Base-by-base conservation (phyloP, 768 basidiomycete genomes). In the Russula dissimulans region DNA sequence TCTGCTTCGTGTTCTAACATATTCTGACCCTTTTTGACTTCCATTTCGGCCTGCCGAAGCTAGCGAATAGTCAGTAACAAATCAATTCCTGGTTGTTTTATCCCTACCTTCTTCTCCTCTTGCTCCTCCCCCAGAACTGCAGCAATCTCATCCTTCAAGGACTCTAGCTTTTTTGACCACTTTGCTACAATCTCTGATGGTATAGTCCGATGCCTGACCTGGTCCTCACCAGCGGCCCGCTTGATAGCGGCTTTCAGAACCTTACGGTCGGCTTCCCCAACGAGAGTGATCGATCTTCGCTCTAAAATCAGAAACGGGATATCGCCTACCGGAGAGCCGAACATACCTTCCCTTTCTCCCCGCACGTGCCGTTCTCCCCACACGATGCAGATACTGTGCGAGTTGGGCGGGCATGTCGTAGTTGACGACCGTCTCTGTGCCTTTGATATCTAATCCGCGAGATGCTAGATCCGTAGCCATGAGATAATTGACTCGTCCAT, bases 401-500 rank as follows among this genome's bases (percentile, higher is more conserved):
- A 97, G 76, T 68, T 94, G 89, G 18, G 83, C 81, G 10, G 97
- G 97, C 95, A 98, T 97, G 71, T 99, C 97, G 70, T 95, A 98
- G 73, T 99, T 99, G 71, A 99, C 94, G 63, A 99, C 92, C 3
- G 93, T 94, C 69, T 98, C 91, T 29, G 97, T 86, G 15, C 95
- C 95, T 70, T 95, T 95, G 77, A 99, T 97, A 74, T 98, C 95
- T 32, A 99, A 79, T 72, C 97, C 91, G 61, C 94, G 85, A 57
- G 94, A 90, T 36, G 97, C 97, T 39, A 99, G 76, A 71, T 98
- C 97, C 0, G 97, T 99, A 3, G 95, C 95, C 80, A 99, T 88
- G 9, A 99, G 77, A 72, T 85, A 98, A 71, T 94, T 89, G n/a
- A 89, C 89, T 31, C 79, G 70, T 18, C 91, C 88, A 63, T 92